Conservation (phyloP, 2,329 filamentous ascomycete genomes). For the Dactylellina parvicollis region DNA sequence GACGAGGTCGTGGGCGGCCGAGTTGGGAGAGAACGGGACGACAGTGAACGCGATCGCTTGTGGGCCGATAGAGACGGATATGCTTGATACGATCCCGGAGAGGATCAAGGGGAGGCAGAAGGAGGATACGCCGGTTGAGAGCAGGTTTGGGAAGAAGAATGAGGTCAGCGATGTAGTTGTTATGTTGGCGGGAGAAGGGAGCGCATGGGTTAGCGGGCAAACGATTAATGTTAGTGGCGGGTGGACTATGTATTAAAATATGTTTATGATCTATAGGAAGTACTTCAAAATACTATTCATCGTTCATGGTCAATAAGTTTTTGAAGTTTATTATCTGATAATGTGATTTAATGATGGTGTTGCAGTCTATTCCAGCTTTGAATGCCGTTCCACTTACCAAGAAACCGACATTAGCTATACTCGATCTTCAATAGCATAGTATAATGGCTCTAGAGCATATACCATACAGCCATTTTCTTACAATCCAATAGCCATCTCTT, state of each 20-base stretch:
- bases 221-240: conserved; percentile 68
- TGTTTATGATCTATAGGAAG: too few species aligned
- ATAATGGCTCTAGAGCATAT: too few species aligned
- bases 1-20: conserved; percentile 69
- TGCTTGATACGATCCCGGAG: conserved; percentile 67
- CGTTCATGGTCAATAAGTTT: neutral
- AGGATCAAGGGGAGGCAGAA: conserved; percentile 65
- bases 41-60: conserved; percentile 72
- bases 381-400: too few species aligned
- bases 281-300: neutral
- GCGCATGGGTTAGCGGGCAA: conserved; percentile 68
- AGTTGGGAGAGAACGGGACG: conserved; percentile 68
- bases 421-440: too few species aligned
- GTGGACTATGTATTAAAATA: conserved; percentile 51
- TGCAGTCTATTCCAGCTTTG: too few species aligned
- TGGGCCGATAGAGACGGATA: conserved; percentile 69
- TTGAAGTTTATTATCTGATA: neutral
- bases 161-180: conserved; percentile 69
- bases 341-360: too few species aligned
- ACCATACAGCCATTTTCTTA: too few species aligned
- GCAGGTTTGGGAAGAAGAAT: conserved; percentile 66
- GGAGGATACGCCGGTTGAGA: conserved; percentile 66
- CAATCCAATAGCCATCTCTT: too few species aligned
- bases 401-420: too few species aligned
- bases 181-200: conserved; percentile 66